Base-by-base conservation (phyloP, 2,329 filamentous ascomycete genomes). In the Apiospora arundinis region DNA sequence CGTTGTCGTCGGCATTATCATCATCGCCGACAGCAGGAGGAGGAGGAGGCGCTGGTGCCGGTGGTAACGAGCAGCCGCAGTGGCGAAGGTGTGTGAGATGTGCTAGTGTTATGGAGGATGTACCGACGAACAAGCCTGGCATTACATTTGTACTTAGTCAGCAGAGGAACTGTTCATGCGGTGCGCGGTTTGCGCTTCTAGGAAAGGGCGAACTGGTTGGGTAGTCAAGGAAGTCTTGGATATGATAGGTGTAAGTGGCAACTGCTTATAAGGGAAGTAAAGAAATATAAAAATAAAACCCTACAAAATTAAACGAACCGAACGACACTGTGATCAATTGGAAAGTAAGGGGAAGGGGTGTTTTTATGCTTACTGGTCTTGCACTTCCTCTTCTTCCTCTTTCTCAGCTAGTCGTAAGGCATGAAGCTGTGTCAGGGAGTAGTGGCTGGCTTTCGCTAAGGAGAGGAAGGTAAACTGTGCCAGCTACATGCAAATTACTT, bases 101-200 rank as follows among this genome's bases (percentile, higher is more conserved):
- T 78, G 86, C 89, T 63, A 85, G 88, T 67, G 85, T 92, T n/a
- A 92, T 92, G 84, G 90, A 91, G 76, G 90, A 92, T 73, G 81
- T 88, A 0, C 37, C 70, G 8, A 83, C 80, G 18, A 81, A 80
- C 32, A 82, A 83, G 72, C 84, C 88, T 0, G 88, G 87, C 1
- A 84, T 87, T 71, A 84, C 82, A 4, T 89, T 89, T 78, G 82
- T 90, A 46, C 77, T 90, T 63, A 81, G 82, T 16, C 88, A 90
- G 77, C 87, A 89, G 78, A 82, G 86, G 32, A 85, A 84, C 75
- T 91, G 89, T 72, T 83, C 83, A 6, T 91, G 89, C 73, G 85
- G 86, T 9, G 89, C 88, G 2, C 82, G 83, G 69, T 88, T 88
- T 85, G 85, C 83, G 2, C 72, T 89, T 67, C 72, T 88, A 68